Evolutionary conservation across 495 filamentous ascomycete species (phyloP), one percentile per base, ranked within the genome.

Genomic region (Talaromyces ruber): DNA sequence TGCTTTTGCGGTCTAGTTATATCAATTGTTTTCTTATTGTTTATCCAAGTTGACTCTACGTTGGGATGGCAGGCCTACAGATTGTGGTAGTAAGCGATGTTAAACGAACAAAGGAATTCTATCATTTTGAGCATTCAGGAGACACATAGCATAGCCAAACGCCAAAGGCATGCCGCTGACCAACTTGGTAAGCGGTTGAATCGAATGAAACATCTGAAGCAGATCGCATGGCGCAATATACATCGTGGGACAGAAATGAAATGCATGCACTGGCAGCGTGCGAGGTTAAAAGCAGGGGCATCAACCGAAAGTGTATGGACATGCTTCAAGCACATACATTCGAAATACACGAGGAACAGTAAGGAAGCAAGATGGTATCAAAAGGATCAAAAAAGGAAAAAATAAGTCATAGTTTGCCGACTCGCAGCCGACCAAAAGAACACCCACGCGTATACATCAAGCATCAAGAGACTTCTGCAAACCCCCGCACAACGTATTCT

Each of bases 401-500:
- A 32, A 39, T 21, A 22, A 58, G 7, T 21, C 24, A 28, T 14
- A 54, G n/a, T 11, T 5, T 5, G 18, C 9, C 50, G 50, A 52
- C 50, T 52, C 18, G 50, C 18, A 18, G 22, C 16, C 9, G 43
- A 21, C n/a, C n/a, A 22, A 21, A 18, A 9, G 6, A 43, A 43
- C 43, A 47, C 3, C 30, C 30, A 32, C 34, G n/a, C 39, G 39
- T 45, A 7, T 37, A 21, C 18, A 21, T 6, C 43, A n/a, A 22
- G 2, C 16, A 22, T 59, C 57, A 59, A 39, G 57, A n/a, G 2
- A 60, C 52, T 12, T 60, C 59, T n/a, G 59, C 72, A 61, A 71
- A 75, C 43, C 70, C 70, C n/a, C 73, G 71, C 52, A 78, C 69
- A 39, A 70, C 67, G 59, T 71, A 78, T 22, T 59, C 39, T 32